These are phyloP conservation scores for Dothistroma septosporum DNA, from an alignment of 2,329 filamentous ascomycete genomes.

Conservation along the genomic window DNA sequence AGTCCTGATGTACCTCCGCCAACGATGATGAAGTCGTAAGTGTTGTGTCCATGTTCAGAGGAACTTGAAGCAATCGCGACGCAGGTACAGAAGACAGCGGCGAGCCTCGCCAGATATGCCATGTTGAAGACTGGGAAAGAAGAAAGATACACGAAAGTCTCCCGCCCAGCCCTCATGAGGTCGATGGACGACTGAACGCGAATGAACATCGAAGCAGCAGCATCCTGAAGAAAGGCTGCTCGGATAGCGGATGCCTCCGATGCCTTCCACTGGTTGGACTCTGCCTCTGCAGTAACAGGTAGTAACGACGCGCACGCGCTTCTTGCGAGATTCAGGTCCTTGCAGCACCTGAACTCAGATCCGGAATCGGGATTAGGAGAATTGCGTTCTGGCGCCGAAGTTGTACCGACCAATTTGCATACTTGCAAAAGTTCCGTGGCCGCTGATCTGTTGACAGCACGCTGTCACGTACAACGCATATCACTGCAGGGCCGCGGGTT, in stretches of 20 bases:
- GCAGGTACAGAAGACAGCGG: not conserved
- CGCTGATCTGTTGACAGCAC: not conserved
- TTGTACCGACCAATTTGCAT: not conserved
- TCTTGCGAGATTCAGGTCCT: not conserved
- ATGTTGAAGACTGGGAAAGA: not conserved
- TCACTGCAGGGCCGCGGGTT: not conserved
- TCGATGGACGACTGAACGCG: not conserved
- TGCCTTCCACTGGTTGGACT: no score
- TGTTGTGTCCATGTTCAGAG: not conserved
- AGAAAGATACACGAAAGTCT: not conserved
- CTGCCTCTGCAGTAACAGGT: no score
- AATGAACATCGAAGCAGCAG: not conserved
- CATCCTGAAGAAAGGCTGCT: not conserved
- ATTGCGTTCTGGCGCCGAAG: not conserved
- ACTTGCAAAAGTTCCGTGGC: not conserved
- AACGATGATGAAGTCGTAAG: constrained; percentile 18
- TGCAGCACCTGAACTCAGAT: no score
- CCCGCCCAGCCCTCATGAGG: not conserved
- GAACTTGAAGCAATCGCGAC: not conserved
- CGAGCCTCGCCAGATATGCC: not conserved
- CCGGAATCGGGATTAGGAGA: not conserved
- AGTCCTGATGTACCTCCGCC: constrained; percentile 28
- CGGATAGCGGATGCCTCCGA: no score
- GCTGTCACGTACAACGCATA: not conserved
- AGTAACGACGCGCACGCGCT: not conserved